Evolutionary conservation across 805 yeast genomes (phyloP).

Genomic region (Metahyphopichia silvanorum): DNA sequence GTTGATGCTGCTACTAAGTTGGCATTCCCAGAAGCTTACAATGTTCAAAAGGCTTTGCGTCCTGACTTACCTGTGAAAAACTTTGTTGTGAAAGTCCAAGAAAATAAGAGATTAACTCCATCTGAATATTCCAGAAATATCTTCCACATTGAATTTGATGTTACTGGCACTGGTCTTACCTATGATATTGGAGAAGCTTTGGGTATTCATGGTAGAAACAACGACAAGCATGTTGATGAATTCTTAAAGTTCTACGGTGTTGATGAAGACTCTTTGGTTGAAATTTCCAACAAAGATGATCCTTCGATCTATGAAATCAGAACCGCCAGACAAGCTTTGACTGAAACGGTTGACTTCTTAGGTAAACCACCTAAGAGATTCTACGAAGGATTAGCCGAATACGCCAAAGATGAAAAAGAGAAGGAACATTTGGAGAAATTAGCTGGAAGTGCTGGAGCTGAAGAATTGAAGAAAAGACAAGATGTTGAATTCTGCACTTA

Average conservation of each 20-base stretch:
- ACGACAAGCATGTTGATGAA: constrained; percentile 56
- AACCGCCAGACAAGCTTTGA: constrained; percentile 77
- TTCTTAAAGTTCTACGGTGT: constrained; percentile 74
- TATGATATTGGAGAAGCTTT: constrained; percentile 96
- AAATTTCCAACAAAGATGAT: constrained; percentile 68
- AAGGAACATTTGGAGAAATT: constrained; percentile 58
- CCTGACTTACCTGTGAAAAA: constrained; percentile 88
- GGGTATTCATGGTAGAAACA: constrained; percentile 91
- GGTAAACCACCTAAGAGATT: constrained; percentile 97
- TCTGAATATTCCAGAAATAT: constrained; percentile 86
- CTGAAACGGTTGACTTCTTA: constrained; percentile 80
- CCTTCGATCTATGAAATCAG: constrained; percentile 59
- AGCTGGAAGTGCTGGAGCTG: constrained; percentile 79
- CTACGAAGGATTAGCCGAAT: constrained; percentile 76
- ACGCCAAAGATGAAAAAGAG: constrained; percentile 68
- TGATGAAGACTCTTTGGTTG: constrained; percentile 63
- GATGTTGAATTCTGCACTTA: constrained; percentile 81
- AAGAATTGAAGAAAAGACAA: constrained; percentile 75
- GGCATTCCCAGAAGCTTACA: constrained; percentile 79
- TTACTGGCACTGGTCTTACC: constrained; percentile 83
- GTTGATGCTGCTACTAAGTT: constrained; percentile 63
- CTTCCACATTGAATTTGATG: constrained; percentile 94
- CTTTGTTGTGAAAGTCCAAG: constrained; percentile 85
- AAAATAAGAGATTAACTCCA: constrained; percentile 90
- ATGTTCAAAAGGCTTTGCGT: constrained; percentile 57